Evolutionary conservation across 2,329 filamentous ascomycete species (phyloP), one percentile per base, ranked within the genome.

Genomic region (Xylariomycetidae sp.): DNA sequence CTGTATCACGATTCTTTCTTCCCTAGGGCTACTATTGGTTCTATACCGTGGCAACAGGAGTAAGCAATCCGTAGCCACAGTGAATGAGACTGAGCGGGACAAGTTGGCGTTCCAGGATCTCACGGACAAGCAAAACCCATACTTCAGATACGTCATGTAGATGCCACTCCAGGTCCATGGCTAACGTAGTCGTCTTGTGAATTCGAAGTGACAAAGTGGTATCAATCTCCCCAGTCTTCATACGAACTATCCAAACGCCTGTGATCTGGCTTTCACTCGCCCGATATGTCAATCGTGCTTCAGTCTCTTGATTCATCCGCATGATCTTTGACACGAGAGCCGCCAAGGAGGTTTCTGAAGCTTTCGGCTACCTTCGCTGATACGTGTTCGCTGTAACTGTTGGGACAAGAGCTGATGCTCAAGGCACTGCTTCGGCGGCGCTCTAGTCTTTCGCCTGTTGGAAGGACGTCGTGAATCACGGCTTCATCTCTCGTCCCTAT

Each of bases 41-140:
- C 61, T 86, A 9, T 58, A 60, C 36, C 56, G 59, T 4, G 82
- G 79, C 37, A 85, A 85, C 43, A 65, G 53, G 44, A 62, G 58
- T 29, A 66, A 74, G 29, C 65, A 67, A 14, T 40, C 38, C 3
- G 43, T 40, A 1, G 24, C 76, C 6, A 55, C 67, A 0, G 47
- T 74, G 6, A 70, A 83, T 43, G 75, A 82, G 41, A 54, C 60
- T 10, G 79, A 85, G 47, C 65, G 76, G 32, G 80, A 75, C 29
- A 75, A 75, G 43, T 49, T 81, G 32, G 79, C 79, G 0, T 85
- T 85, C 38, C 67, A 75, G 34, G 79, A 84, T 50, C 55, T 83
- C 42, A 84, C 81, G 0, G 81, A 85, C 44, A 76, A 74, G 52
- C 64, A 84, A 55, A 84, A 85, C 44, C 68, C 69, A 1, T 79